phyloP scores from a whole-genome alignment of 2,329 filamentous ascomycete species.

The Aspergillus melleus region DNA sequence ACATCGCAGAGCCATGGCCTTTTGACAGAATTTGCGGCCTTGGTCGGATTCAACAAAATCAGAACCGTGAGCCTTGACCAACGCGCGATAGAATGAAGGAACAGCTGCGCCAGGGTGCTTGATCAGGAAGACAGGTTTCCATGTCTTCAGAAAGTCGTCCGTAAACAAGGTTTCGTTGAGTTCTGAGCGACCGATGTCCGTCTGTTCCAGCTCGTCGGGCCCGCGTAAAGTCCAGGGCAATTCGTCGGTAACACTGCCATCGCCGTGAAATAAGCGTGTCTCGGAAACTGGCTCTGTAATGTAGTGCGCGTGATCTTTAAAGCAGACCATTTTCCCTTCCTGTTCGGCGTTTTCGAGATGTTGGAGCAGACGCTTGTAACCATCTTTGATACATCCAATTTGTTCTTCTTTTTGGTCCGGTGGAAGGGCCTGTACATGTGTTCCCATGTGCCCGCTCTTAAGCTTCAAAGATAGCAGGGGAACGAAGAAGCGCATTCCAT shows the following conservation, averaged over 20 bases:
- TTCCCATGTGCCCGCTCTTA: neutral
- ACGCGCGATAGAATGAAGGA: slow-evolving; percentile 33
- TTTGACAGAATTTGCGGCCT: neutral
- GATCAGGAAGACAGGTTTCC: slow-evolving; percentile 31
- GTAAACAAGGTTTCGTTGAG: slow-evolving; percentile 31
- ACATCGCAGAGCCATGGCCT: neutral
- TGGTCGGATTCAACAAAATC: neutral
- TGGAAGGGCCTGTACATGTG: neutral
- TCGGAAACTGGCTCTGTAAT: neutral
- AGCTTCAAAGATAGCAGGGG: neutral
- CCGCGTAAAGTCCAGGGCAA: neutral
- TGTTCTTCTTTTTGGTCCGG: neutral
- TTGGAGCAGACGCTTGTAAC: neutral
- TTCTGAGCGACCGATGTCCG: neutral
- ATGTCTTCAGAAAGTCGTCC: slow-evolving; percentile 28
- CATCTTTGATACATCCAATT: neutral
- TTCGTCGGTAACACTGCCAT: neutral
- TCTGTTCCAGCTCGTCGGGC: neutral
- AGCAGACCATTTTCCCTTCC: neutral
- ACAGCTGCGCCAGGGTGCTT: slow-evolving; percentile 36
- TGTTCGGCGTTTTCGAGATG: neutral
- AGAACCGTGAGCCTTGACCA: neutral
- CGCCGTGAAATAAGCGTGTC: neutral
- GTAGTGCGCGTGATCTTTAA: neutral
- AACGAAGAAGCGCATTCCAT: neutral